Base-by-base conservation (phyloP, 169 alveolate species). In the Eimeria tenella region DNA sequence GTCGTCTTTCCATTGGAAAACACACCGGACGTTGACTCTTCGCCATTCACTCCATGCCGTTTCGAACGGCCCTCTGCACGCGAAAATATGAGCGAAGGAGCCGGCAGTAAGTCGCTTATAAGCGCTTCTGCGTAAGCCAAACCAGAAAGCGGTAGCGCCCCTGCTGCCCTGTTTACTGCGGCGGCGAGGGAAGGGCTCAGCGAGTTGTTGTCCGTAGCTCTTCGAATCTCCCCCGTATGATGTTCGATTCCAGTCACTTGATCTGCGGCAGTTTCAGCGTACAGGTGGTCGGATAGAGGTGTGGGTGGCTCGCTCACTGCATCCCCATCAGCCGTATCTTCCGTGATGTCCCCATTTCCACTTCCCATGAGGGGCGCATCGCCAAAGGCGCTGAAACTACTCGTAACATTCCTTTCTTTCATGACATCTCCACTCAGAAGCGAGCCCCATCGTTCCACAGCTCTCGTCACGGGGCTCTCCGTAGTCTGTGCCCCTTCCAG, bases 81-180 rank as follows among this genome's bases (percentile, higher is more conserved):
- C 70, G 50, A 7, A 21, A 21, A 0, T 11, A 6, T 55, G 74
- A 42, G n/a, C 19, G 75, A 82, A 5, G 75, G 21, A 60, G 60
- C 8, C 17, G 90, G 75, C 90, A 60, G 90, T 9, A 83, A 31
- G 13, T 83, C 75, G 52, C 75, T 50, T 19, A 83, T 83, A 6
- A 83, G 75, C 55, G 90, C 77, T 60, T 83, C 75, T 8, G 90
- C 90, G 50, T 53, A 58, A 23, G 75, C 55, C n/a, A 83, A 10
- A 23, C 58, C 90, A 50, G 90, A 75, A 77, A 83, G n/a, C 25
- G 90, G 77, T 68, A 58, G 53, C 60, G 60, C 60, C 52, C 90
- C 90, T 60, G 90, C 90, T 9, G 90, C 90, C 50, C 90, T 83
- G 25, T 83, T 77, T 21, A 79, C 65, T 42, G 88, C 88, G 23